phyloP scores from a whole-genome alignment of 177 flowering plant species.

The Viscum album region DNA sequence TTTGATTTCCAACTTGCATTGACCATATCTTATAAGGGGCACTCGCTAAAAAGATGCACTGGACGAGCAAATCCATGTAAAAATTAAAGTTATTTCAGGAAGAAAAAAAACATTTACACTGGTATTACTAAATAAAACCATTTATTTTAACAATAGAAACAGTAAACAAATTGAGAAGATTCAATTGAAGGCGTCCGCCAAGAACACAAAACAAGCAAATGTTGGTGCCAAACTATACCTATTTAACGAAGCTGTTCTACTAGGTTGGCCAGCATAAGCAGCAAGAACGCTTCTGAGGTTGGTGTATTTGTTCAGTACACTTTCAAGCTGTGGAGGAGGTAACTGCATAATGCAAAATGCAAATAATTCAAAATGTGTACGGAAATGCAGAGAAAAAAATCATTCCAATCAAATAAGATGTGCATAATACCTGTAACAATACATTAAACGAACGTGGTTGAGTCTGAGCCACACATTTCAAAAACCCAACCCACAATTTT shows the following conservation, averaged over 20 bases:
- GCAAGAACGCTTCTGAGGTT: slow-evolving; percentile 65
- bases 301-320: slow-evolving; percentile 54
- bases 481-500: slow-evolving; percentile 89
- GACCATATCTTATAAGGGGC: too few species aligned
- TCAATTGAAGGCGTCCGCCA: too few species aligned
- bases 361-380: background rate
- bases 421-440: slow-evolving; percentile 50
- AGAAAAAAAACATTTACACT: too few species aligned
- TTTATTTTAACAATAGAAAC: too few species aligned
- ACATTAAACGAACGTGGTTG: slow-evolving; percentile 89
- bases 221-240: too few species aligned
- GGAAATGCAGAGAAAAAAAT: background rate
- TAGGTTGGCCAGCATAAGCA: slow-evolving; percentile 61
- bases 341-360: slow-evolving; percentile 45
- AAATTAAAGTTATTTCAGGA: too few species aligned
- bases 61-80: too few species aligned
- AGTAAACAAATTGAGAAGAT: too few species aligned
- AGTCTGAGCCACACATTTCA: slow-evolving; percentile 95
- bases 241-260: slow-evolving; percentile 42
- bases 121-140: too few species aligned
- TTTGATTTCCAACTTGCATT: too few species aligned
- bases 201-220: too few species aligned
- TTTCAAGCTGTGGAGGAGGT: slow-evolving; percentile 87
- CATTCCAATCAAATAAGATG: background rate
- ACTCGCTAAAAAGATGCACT: too few species aligned